phyloP scores from a whole-genome alignment of 2,329 filamentous ascomycete species.

The Colletotrichum sp. region DNA sequence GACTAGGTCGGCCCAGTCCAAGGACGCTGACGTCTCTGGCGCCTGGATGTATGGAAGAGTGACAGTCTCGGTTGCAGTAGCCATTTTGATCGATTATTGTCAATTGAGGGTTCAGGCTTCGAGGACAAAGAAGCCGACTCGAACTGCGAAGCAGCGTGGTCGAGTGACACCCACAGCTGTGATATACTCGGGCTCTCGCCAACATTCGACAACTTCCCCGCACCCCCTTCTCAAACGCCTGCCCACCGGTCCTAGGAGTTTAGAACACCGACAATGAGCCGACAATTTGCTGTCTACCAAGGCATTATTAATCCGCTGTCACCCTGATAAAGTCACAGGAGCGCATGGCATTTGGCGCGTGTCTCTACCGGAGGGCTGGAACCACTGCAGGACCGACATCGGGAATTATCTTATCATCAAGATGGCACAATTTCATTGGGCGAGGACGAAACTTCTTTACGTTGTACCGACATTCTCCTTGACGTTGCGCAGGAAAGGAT shows the following conservation, averaged over 20 bases:
- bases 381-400: background rate
- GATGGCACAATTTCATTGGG: too few species aligned
- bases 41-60: background rate
- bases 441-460: background rate
- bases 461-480: accelerated
- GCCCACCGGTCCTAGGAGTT: accelerated
- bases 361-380: background rate
- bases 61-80: background rate
- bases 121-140: background rate
- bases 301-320: background rate
- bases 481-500: background rate
- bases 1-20: background rate
- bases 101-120: accelerated
- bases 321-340: background rate
- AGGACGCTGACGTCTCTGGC: background rate
- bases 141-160: background rate
- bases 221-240: background rate
- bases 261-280: background rate
- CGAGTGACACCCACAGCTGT: background rate
- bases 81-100: background rate
- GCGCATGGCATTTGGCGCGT: accelerated
- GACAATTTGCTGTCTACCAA: accelerated
- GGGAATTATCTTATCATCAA: too few species aligned
- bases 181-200: background rate
- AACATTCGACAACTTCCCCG: background rate